Conservation (phyloP, 306 rosid genomes). For the Hippophae rhamnoides region DNA sequence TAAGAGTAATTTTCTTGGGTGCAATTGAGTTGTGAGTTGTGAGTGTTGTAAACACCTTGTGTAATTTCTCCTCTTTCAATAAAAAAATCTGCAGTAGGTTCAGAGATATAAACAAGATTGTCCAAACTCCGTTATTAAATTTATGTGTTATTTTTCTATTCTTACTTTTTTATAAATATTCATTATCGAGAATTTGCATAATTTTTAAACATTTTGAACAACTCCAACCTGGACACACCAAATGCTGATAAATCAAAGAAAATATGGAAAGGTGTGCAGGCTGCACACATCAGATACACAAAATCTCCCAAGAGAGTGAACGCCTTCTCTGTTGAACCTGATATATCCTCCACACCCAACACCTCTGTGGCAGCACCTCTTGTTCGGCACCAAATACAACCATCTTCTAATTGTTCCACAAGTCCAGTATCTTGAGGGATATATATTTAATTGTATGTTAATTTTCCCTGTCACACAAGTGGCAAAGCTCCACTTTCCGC, state of each 20-base stretch:
- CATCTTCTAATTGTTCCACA: constrained; percentile 64
- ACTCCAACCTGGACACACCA: constrained; percentile 45
- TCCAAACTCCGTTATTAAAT: too few relatives aligned
- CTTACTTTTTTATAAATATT: too few relatives aligned
- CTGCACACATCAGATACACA: neutral
- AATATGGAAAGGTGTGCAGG: neutral
- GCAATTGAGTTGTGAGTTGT: too few relatives aligned
- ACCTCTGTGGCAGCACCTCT: constrained; percentile 74
- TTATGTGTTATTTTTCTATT: too few relatives aligned
- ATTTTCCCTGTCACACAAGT: constrained; percentile 42
- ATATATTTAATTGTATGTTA: neutral
- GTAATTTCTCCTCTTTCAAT: too few relatives aligned
- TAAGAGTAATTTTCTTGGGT: too few relatives aligned
- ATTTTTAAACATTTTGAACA: constrained; percentile 51
- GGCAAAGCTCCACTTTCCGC: neutral
- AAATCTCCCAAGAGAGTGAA: neutral
- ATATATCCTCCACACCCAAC: constrained; percentile 34
- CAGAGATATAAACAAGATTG: too few relatives aligned
- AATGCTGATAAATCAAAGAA: constrained; percentile 21
- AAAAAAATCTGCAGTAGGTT: too few relatives aligned
- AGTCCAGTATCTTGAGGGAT: constrained; percentile 60
- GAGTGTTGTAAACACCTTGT: too few relatives aligned
- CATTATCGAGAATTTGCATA: too few relatives aligned
- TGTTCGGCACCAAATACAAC: constrained; percentile 72
- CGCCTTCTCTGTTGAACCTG: constrained; percentile 56